phyloP scores from a whole-genome alignment of 768 basidiomycete species.

The Kondoa subrosea region DNA sequence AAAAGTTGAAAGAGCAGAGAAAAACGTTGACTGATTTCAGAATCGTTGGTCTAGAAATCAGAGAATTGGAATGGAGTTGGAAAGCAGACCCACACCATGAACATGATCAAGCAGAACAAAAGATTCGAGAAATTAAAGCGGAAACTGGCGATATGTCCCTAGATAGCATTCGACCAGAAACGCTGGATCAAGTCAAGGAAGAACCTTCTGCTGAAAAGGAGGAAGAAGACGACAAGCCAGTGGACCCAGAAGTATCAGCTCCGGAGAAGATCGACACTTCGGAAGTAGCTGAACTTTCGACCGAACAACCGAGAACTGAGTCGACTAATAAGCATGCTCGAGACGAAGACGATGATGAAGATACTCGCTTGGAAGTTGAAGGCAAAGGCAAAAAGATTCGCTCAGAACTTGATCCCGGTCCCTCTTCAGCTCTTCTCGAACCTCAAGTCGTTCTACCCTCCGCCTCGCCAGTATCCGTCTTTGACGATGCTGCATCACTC shows the following conservation, averaged over 20 bases:
- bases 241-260: background rate
- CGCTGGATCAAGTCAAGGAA: background rate
- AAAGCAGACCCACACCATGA: constrained; percentile 10
- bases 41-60: constrained; percentile 75
- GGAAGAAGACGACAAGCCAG: background rate
- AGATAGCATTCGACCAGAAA: background rate
- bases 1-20: background rate
- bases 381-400: background rate
- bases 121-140: background rate
- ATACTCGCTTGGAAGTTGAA: background rate
- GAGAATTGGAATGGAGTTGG: constrained; percentile 73
- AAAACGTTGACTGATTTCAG: constrained; percentile 96
- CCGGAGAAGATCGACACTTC: too few relatives aligned
- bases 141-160: background rate
- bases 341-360: background rate
- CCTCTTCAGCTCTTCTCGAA: background rate
- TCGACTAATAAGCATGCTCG: background rate
- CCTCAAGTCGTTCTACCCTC: background rate
- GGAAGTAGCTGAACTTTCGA: too few relatives aligned
- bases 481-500: background rate
- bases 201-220: background rate
- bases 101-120: background rate
- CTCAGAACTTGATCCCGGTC: background rate
- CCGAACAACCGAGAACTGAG: background rate
- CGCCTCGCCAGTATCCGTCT: background rate